Evolutionary conservation across 2,329 filamentous ascomycete species (phyloP).

Genomic region (Colletotrichum siamense): DNA sequence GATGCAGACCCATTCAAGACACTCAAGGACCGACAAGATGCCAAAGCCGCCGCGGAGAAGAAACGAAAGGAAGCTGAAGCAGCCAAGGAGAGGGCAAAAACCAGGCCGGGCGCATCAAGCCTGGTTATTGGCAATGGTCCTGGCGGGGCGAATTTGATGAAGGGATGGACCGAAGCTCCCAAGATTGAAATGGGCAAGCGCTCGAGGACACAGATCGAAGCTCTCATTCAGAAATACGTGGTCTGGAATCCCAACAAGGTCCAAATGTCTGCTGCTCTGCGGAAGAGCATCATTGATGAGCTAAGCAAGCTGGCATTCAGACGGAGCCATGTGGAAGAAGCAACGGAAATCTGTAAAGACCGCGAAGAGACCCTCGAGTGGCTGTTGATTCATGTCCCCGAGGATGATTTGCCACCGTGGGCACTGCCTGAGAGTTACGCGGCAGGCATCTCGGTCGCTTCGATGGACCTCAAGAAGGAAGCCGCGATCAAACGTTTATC

Average conservation of each 20-base stretch:
- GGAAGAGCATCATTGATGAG: slow-evolving; percentile 70
- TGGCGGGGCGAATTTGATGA: slow-evolving; percentile 57
- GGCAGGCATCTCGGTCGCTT: slow-evolving; percentile 86
- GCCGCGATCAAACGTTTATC: slow-evolving; percentile 82
- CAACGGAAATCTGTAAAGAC: slow-evolving; percentile 85
- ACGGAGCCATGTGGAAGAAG: slow-evolving; percentile 88
- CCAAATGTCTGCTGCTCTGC: slow-evolving; percentile 63
- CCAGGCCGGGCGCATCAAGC: slow-evolving; percentile 64
- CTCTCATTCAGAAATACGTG: slow-evolving; percentile 76
- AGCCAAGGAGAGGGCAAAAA: slow-evolving; percentile 70
- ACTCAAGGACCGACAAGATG: slow-evolving; percentile 78
- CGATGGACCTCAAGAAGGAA: slow-evolving; percentile 81
- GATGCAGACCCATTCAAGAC: slow-evolving; percentile 93
- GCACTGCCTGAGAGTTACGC: slow-evolving; percentile 90
- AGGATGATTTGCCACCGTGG: slow-evolving; percentile 95
- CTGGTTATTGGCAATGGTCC: slow-evolving; percentile 56
- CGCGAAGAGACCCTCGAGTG: slow-evolving; percentile 93
- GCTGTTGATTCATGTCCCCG: slow-evolving; percentile 95
- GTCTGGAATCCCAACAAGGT: slow-evolving; percentile 87
- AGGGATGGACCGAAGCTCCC: slow-evolving; percentile 83
- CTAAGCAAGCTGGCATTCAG: slow-evolving; percentile 84
- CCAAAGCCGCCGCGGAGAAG: slow-evolving; percentile 78
- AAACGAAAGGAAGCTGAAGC: slow-evolving; percentile 75
- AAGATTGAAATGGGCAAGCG: slow-evolving; percentile 92
- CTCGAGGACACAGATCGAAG: slow-evolving; percentile 80